These are phyloP conservation scores for Exophiala lecanii-corni DNA, from an alignment of 2,329 filamentous ascomycete genomes.

Conservation along the genomic window DNA sequence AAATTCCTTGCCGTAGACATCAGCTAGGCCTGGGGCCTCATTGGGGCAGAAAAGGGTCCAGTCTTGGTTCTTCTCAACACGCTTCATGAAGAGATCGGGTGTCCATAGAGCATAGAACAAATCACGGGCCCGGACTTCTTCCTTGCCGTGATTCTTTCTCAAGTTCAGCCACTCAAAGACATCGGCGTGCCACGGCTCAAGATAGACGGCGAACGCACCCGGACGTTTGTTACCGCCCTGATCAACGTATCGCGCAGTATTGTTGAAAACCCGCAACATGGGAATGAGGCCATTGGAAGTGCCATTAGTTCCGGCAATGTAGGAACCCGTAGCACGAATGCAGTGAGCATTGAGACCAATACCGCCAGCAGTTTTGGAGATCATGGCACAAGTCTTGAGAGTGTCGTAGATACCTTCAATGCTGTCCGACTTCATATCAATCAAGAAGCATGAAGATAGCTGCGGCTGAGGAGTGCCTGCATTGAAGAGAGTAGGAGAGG, in stretches of 20 bases:
- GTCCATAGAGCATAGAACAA: slow-evolving; percentile 98
- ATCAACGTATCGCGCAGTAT: slow-evolving; percentile 97
- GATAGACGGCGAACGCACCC: slow-evolving; percentile 96
- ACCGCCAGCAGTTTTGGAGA: slow-evolving; percentile 98
- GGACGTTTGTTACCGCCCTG: slow-evolving; percentile 99
- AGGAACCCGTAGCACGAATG: slow-evolving; percentile 94
- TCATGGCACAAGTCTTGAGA: slow-evolving; percentile 98
- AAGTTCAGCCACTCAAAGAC: slow-evolving; percentile 97
- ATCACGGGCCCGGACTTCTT: slow-evolving; percentile 93
- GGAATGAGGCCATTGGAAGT: slow-evolving; percentile 96
- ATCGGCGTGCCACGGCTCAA: slow-evolving; percentile 98
- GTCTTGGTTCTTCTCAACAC: slow-evolving; percentile 90
- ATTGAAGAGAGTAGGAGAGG: slow-evolving; percentile 96
- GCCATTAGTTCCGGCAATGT: slow-evolving; percentile 96
- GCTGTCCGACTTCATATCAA: slow-evolving; percentile 99
- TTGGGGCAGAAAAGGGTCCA: slow-evolving; percentile 99
- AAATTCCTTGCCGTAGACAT: slow-evolving; percentile 97
- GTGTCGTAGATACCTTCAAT: slow-evolving; percentile 99
- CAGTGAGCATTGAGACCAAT: slow-evolving; percentile 96
- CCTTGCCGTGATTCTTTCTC: slow-evolving; percentile 98
- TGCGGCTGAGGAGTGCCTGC: slow-evolving; percentile 92
- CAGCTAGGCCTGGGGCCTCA: slow-evolving; percentile 88
- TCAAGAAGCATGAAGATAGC: slow-evolving; percentile 95
- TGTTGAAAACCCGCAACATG: slow-evolving; percentile 99
- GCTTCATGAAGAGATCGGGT: slow-evolving; percentile 99